phyloP scores from a whole-genome alignment of 345 rosid species.

The Trapa bicornis region DNA sequence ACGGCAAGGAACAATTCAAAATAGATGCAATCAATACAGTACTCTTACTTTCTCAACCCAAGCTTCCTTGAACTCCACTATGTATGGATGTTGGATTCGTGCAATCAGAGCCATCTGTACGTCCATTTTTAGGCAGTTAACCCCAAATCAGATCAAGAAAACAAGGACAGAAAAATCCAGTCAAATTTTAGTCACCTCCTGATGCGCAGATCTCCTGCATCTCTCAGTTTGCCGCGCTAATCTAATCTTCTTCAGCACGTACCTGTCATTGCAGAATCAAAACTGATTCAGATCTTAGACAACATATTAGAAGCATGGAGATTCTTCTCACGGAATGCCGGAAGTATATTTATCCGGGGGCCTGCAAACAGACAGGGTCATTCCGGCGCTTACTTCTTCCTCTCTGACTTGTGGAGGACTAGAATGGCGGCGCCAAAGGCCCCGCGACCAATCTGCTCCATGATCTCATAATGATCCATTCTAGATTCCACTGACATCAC shows the following conservation, averaged over 20 bases:
- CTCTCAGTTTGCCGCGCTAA: slow-evolving; percentile 93
- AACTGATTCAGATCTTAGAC: slow-evolving; percentile 7
- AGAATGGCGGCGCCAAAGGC: slow-evolving; percentile 98
- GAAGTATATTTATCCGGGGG: not conserved
- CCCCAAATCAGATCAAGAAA: not conserved
- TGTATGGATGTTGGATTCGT: slow-evolving; percentile 78
- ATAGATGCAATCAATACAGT: not conserved
- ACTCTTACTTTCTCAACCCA: slow-evolving; percentile 95
- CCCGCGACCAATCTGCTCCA: slow-evolving; percentile 99
- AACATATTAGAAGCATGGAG: not conserved
- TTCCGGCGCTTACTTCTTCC: slow-evolving; percentile 45
- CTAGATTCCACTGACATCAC: slow-evolving; percentile 60
- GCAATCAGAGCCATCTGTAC: slow-evolving; percentile 88
- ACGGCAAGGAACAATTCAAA: not conserved
- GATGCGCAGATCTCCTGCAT: slow-evolving; percentile 96
- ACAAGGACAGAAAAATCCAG: not conserved
- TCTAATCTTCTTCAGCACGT: slow-evolving; percentile 96
- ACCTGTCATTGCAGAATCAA: slow-evolving; percentile 28
- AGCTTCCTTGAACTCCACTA: slow-evolving; percentile 96
- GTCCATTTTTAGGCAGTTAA: slow-evolving; percentile 6
- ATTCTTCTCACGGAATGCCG: not conserved
- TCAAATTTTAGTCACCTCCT: slow-evolving; percentile 35
- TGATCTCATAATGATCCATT: slow-evolving; percentile 98
- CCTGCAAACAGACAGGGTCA: not conserved
- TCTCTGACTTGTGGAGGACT: slow-evolving; percentile 81